Evolutionary conservation across 1,284 basidiomycete genomes (phyloP).

Genomic region (Rhodotorula glutinis): DNA sequence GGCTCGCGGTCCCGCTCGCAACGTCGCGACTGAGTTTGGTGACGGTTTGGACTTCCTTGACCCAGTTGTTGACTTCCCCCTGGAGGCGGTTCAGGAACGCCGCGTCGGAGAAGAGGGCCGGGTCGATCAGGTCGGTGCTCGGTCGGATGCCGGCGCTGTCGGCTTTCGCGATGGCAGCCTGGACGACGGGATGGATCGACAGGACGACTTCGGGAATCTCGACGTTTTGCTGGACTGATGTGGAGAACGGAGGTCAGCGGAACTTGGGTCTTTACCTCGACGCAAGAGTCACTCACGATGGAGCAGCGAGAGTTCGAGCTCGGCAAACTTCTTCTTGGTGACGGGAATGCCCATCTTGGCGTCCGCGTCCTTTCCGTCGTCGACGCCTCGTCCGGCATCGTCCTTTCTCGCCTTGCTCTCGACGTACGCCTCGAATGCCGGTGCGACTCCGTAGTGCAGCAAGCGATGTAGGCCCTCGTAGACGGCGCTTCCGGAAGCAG

Average conservation of each 20-base stretch:
- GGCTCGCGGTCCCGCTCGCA: constrained; percentile 90
- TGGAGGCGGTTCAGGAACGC: constrained; percentile 92
- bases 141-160: constrained; percentile 60
- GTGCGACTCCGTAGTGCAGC: constrained; percentile 92
- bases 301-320: constrained; percentile 90
- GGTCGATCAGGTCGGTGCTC: constrained; percentile 71
- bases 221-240: constrained; percentile 83
- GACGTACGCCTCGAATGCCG: constrained; percentile 97
- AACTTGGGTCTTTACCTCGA: accelerated
- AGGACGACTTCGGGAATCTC: constrained; percentile 97
- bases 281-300: constrained; percentile 54
- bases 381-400: constrained; percentile 12
- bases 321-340: constrained; percentile 98
- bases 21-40: constrained; percentile 89
- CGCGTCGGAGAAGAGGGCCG: constrained; percentile 74
- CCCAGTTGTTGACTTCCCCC: constrained; percentile 93
- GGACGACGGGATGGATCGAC: constrained; percentile 83
- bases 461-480: constrained; percentile 96
- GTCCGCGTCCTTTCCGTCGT: constrained; percentile 66
- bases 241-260: background rate
- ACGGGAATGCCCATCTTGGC: constrained; percentile 80
- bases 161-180: constrained; percentile 78
- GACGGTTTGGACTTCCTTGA: constrained; percentile 95
- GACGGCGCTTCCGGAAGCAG: constrained; percentile 57
- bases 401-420: constrained; percentile 50